Evolutionary conservation across 2,329 filamentous ascomycete genomes (phyloP).

Genomic region (Conoideocrella luteorostrata): DNA sequence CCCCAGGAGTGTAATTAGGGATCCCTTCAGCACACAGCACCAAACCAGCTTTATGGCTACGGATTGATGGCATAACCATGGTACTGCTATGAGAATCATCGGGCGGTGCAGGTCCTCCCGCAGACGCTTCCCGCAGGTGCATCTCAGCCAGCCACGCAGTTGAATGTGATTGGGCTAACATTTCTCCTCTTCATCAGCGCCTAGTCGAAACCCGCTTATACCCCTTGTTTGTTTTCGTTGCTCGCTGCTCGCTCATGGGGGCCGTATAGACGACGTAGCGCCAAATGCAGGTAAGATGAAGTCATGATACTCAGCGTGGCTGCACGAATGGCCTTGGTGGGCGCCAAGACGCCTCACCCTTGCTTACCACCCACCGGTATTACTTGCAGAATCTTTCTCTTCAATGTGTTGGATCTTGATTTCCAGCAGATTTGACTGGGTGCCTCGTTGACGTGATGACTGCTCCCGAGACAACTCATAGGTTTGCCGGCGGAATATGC

Average conservation of each 20-base stretch:
- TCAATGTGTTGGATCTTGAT: too few species aligned
- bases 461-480: too few species aligned
- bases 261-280: neutral
- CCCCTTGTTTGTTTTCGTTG: neutral
- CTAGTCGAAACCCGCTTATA: neutral
- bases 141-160: neutral
- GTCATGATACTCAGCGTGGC: neutral
- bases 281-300: neutral
- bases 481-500: neutral
- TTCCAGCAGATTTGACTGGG: too few species aligned
- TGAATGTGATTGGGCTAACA: conserved; percentile 1
- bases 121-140: conserved; percentile 1
- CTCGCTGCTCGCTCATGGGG: neutral
- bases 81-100: neutral
- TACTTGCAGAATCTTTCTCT: too few species aligned
- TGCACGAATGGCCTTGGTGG: neutral
- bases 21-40: too few species aligned
- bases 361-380: neutral
- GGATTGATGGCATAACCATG: neutral
- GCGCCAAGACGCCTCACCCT: neutral
- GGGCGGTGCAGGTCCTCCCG: conserved; percentile 3
- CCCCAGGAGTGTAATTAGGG: too few species aligned
- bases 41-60: too few species aligned
- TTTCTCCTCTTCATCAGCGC: neutral
- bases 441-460: too few species aligned